A percentile compares a stretch with the other conserved stretches of the same genome.
Conservation (phyloP, 1,284 basidiomycete genomes). For the Kalmanozyma brasiliensis region DNA sequence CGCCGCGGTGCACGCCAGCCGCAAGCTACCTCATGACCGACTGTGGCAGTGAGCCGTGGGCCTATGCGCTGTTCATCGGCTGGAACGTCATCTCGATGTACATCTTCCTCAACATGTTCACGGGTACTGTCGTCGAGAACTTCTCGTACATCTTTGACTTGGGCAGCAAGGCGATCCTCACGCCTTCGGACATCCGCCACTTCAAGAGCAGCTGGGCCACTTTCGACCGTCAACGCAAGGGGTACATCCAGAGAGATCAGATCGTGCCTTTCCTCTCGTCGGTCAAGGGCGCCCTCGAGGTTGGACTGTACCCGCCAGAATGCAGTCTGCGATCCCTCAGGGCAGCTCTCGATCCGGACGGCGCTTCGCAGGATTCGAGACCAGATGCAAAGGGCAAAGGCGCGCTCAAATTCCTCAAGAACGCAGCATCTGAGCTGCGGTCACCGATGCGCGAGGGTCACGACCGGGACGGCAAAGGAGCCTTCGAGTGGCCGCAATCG, state of each 20-base stretch:
- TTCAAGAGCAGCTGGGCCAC: constrained; percentile 96
- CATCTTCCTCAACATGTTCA: constrained; percentile 78
- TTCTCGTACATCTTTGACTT: constrained; percentile 96
- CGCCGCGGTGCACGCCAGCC: constrained; percentile 82
- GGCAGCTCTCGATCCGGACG: constrained; percentile 12
- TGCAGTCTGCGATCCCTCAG: constrained; percentile 39
- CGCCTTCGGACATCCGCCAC: constrained; percentile 74
- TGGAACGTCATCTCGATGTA: constrained; percentile 96
- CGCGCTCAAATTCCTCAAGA: constrained; percentile 32
- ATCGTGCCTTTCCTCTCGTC: constrained; percentile 80
- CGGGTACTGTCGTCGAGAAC: constrained; percentile 92
- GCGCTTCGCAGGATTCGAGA: constrained; percentile 8
- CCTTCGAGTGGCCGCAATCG: constrained; percentile 29
- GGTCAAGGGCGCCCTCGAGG: constrained; percentile 60
- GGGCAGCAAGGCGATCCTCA: constrained; percentile 83
- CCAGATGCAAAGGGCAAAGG: constrained; percentile 20
- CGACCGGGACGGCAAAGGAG: constrained; percentile 14
- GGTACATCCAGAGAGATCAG: constrained; percentile 78
- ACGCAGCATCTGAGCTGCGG: constrained; percentile 33
- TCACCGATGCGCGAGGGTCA: constrained; percentile 30
- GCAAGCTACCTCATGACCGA: constrained; percentile 78
- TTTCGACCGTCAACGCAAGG: constrained; percentile 81
- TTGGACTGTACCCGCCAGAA: constrained; percentile 52
- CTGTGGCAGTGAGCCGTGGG: constrained; percentile 87
- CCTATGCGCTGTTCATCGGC: constrained; percentile 87